These are phyloP conservation scores for Caloboletus inedulis DNA, from an alignment of 1,284 basidiomycete species.

Conservation along the genomic window DNA sequence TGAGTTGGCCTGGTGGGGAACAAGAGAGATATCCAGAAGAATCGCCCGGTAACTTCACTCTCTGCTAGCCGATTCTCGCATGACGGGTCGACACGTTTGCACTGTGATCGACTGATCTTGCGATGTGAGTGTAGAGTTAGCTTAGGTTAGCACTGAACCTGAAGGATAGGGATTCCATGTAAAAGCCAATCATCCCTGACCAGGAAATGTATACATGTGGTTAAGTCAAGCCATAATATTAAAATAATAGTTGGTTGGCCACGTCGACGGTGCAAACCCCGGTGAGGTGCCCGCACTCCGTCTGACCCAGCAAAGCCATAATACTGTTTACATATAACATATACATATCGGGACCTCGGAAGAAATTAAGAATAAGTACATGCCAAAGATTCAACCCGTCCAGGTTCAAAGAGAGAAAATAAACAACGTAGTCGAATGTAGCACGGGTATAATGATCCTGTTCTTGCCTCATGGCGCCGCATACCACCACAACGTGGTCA, in stretches of 20 bases:
- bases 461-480: conserved; percentile 16
- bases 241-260: too few relatives aligned
- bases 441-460: neutral
- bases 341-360: neutral
- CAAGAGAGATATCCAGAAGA: neutral
- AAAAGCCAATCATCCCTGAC: too few relatives aligned
- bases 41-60: neutral
- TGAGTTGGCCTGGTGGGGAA: neutral
- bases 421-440: neutral
- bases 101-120: too few relatives aligned
- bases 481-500: conserved; percentile 41
- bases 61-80: too few relatives aligned
- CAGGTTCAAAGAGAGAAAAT: neutral
- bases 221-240: too few relatives aligned
- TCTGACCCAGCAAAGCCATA: neutral
- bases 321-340: neutral
- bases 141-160: too few relatives aligned
- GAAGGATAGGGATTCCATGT: too few relatives aligned
- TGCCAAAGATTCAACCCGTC: neutral
- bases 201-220: neutral
- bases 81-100: too few relatives aligned
- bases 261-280: too few relatives aligned
- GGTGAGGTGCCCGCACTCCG: too few relatives aligned
- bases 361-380: neutral
- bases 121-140: too few relatives aligned